These are phyloP conservation scores for Rhynchosporium graminicola DNA, from an alignment of 2,329 filamentous ascomycete genomes.

Conservation along the genomic window DNA sequence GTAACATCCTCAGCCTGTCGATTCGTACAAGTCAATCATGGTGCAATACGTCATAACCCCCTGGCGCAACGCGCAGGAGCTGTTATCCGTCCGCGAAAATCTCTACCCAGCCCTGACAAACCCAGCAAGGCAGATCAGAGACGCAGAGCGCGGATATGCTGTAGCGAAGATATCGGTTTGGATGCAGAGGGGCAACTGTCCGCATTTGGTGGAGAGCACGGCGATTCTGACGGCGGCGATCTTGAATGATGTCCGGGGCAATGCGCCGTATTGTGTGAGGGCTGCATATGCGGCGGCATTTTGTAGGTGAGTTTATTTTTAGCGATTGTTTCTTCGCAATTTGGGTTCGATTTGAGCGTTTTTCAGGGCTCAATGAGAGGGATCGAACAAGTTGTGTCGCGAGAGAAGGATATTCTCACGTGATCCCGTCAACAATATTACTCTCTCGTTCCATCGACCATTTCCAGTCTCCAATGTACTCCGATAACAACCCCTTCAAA, in stretches of 20 bases:
- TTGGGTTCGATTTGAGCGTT: not conserved
- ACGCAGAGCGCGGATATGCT: conserved; percentile 47
- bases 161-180: conserved; percentile 64
- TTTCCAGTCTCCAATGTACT: not conserved
- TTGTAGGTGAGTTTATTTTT: conserved; percentile 58
- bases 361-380: not conserved
- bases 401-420: not conserved
- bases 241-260: conserved; percentile 56
- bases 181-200: conserved; percentile 73
- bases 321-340: not conserved
- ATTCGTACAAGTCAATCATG: conserved; percentile 47
- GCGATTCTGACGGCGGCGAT: conserved; percentile 70
- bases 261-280: conserved; percentile 57
- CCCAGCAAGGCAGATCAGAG: conserved; percentile 62
- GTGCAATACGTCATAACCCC: conserved; percentile 73
- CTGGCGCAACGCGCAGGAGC: conserved; percentile 67
- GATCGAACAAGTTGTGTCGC: not conserved
- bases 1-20: not conserved
- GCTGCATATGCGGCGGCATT: conserved; percentile 75
- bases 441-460: not conserved
- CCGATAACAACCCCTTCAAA: not conserved
- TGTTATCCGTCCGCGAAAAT: conserved; percentile 64
- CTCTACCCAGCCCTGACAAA: conserved; percentile 53
- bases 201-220: conserved; percentile 78
- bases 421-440: not conserved